phyloP scores from a whole-genome alignment of 2,329 filamentous ascomycete genomes.

The Phialemonium atrogriseum region DNA sequence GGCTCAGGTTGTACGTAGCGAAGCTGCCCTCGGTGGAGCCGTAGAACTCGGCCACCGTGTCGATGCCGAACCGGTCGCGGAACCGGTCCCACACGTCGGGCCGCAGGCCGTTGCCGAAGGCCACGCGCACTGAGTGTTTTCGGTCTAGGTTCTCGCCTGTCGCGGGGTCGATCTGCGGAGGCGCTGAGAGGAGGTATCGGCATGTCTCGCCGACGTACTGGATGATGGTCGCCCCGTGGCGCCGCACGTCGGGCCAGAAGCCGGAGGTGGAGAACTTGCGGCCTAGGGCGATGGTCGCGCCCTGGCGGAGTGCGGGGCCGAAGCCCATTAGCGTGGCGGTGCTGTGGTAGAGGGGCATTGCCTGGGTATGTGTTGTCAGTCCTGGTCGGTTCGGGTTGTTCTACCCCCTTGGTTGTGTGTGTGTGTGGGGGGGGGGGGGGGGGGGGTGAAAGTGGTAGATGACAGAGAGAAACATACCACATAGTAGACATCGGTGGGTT shows the following conservation, averaged over 20 bases:
- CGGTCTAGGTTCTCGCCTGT: slow-evolving; percentile 64
- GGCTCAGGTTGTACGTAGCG: slow-evolving; percentile 63
- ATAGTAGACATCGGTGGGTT: slow-evolving; percentile 60
- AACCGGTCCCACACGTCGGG: slow-evolving; percentile 82
- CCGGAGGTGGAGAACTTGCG: slow-evolving; percentile 68
- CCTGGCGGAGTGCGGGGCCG: slow-evolving; percentile 47
- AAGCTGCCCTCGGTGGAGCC: slow-evolving; percentile 65
- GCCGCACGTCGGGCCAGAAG: slow-evolving; percentile 72
- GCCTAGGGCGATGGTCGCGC: slow-evolving; percentile 62
- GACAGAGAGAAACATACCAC: slow-evolving; percentile 57
- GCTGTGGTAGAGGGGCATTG: slow-evolving; percentile 85
- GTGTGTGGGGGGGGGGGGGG: too few relatives aligned
- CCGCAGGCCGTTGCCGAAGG: slow-evolving; percentile 77
- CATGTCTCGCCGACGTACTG: slow-evolving; percentile 88
- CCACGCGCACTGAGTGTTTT: slow-evolving; percentile 62
- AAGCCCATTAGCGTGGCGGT: slow-evolving; percentile 68
- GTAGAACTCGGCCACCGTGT: slow-evolving; percentile 72
- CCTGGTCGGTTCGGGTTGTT: slow-evolving; percentile 1
- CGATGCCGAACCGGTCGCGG: slow-evolving; percentile 71
- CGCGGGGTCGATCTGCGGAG: slow-evolving; percentile 50
- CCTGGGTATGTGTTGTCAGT: slow-evolving; percentile 36
- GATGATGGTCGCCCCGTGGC: slow-evolving; percentile 62
- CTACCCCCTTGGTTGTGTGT: background rate
- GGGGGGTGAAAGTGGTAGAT: too few relatives aligned
- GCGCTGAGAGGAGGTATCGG: slow-evolving; percentile 67